These are phyloP conservation scores for Jatropha multifida DNA, from an alignment of 441 rosid genomes.

Conservation along the genomic window DNA sequence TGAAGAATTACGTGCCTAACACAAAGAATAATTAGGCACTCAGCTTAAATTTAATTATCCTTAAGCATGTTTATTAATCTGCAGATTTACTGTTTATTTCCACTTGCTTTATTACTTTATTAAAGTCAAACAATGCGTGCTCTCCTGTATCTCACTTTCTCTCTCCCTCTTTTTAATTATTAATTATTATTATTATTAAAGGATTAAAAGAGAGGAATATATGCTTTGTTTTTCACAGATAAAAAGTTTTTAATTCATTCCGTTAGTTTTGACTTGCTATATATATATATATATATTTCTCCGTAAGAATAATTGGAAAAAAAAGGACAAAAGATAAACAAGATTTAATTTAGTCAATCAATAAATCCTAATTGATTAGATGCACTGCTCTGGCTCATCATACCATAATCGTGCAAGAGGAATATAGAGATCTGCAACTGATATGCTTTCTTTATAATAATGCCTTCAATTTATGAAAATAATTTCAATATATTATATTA, in stretches of 20 bases:
- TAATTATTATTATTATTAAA: too few relatives aligned
- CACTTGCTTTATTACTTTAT: not conserved
- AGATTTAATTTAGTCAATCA: not conserved
- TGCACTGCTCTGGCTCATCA: not conserved
- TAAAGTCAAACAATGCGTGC: constrained; percentile 2
- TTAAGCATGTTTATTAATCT: not conserved
- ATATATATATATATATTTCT: too few relatives aligned
- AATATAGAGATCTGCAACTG: not conserved
- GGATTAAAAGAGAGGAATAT: not conserved
- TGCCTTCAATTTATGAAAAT: too few relatives aligned
- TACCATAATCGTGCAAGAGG: not conserved
- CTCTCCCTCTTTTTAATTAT: not conserved
- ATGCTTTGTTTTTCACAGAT: too few relatives aligned
- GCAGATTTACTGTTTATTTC: not conserved
- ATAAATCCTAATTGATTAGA: not conserved
- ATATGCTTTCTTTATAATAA: not conserved
- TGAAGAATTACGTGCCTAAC: not conserved
- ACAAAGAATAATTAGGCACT: not conserved
- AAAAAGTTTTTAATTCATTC: too few relatives aligned
- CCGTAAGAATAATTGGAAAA: too few relatives aligned
- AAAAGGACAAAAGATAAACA: not conserved
- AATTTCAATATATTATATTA: too few relatives aligned
- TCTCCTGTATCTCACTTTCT: too few relatives aligned
- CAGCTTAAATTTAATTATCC: too few relatives aligned
- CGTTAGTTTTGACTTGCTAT: too few relatives aligned